Conservation (phyloP, 2,329 filamentous ascomycete species). For the Ophiostoma australiae region DNA sequence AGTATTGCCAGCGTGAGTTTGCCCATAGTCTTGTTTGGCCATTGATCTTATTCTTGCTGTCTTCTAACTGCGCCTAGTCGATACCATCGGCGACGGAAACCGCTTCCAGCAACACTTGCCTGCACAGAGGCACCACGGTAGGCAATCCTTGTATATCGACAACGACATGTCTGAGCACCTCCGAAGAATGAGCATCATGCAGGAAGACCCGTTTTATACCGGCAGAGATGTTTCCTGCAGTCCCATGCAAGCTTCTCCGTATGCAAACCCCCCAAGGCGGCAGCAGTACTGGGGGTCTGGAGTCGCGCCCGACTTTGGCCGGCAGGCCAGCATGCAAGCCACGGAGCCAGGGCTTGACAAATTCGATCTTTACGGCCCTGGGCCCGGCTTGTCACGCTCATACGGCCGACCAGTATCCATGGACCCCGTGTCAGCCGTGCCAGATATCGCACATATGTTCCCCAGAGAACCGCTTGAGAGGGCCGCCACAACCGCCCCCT, state of each 20-base stretch:
- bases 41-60: not conserved
- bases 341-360: not conserved
- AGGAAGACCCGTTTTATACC: conserved; percentile 3
- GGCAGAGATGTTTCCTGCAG: not conserved
- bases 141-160: not conserved
- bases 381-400: not conserved
- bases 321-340: not conserved
- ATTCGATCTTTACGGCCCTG: not conserved
- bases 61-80: not conserved
- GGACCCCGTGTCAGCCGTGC: not conserved
- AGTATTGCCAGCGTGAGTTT: not conserved
- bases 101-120: not conserved
- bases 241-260: not conserved
- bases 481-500: conserved; percentile 20
- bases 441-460: not conserved
- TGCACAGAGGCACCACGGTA: not conserved
- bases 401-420: conserved; percentile 15
- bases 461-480: conserved; percentile 14
- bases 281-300: not conserved
- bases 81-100: not conserved
- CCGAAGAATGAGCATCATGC: conserved; percentile 6
- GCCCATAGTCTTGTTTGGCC: not conserved
- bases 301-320: not conserved
- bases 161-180: not conserved
- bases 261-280: not conserved